A percentile compares a stretch with the other conserved stretches of the same genome.
phyloP scores from a whole-genome alignment of 1,284 basidiomycete genomes.

The Takashimella koratensis region DNA sequence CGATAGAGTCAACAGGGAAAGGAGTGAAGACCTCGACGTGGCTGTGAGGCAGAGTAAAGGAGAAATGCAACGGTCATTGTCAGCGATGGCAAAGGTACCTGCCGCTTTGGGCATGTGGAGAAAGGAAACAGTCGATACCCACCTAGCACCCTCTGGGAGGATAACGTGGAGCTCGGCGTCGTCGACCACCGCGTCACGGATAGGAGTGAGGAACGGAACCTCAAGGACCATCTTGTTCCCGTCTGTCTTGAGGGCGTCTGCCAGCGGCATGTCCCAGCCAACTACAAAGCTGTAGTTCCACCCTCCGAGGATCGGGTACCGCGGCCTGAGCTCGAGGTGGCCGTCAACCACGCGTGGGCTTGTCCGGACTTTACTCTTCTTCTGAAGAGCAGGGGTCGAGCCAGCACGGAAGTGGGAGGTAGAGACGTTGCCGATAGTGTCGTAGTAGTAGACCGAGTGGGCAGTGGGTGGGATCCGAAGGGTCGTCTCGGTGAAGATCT shows the following conservation, averaged over 20 bases:
- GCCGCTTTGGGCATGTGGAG: too few species aligned
- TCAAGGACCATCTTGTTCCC: slow-evolving; percentile 62
- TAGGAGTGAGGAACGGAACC: slow-evolving; percentile 79
- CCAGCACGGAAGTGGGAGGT: slow-evolving; percentile 76
- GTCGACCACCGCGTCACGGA: slow-evolving; percentile 76
- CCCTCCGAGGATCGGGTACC: slow-evolving; percentile 91
- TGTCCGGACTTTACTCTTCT: slow-evolving; percentile 51
- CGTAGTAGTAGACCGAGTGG: slow-evolving; percentile 78
- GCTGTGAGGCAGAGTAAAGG: slow-evolving; percentile 49
- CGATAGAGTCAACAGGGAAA: slow-evolving; percentile 66
- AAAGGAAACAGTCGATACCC: slow-evolving; percentile 45
- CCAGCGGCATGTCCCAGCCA: slow-evolving; percentile 83
- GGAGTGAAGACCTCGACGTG: slow-evolving; percentile 72
- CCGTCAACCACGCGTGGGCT: slow-evolving; percentile 45
- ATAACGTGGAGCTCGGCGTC: slow-evolving; percentile 75
- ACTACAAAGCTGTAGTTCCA: slow-evolving; percentile 97
- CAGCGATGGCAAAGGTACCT: too few species aligned
- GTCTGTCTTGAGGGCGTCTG: slow-evolving; percentile 57
- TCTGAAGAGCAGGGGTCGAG: slow-evolving; percentile 15
- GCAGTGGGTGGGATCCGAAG: slow-evolving; percentile 78
- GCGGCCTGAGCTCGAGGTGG: slow-evolving; percentile 75
- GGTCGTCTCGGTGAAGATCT: slow-evolving; percentile 62
- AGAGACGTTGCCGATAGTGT: slow-evolving; percentile 92
- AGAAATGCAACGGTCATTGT: not conserved
- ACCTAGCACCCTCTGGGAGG: slow-evolving; percentile 91